A percentile compares a stretch with the other conserved stretches of the same genome.
These are phyloP conservation scores for Mesembryanthemum crystallinum DNA, from an alignment of 148 eudicot species.

Conservation along the genomic window DNA sequence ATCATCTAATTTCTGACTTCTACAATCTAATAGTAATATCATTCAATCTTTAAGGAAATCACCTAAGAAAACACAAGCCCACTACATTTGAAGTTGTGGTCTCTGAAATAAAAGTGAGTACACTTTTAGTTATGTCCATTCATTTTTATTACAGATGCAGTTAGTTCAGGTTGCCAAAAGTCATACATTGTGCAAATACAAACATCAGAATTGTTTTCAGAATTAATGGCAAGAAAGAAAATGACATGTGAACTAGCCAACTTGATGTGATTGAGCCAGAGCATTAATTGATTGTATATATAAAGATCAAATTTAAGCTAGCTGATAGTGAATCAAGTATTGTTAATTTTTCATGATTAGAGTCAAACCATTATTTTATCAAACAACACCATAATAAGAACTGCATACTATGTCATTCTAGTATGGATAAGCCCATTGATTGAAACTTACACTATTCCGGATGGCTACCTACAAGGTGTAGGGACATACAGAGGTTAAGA, in stretches of 20 bases:
- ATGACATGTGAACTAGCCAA: background rate
- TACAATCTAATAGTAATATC: background rate
- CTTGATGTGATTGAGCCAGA: background rate
- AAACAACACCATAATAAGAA: background rate
- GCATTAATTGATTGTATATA: background rate
- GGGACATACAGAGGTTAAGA: no score
- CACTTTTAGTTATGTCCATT: background rate
- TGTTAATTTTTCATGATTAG: background rate
- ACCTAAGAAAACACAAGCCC: background rate
- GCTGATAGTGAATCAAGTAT: background rate
- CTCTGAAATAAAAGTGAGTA: background rate
- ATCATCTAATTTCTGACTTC: conserved; percentile 3
- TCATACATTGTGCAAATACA: background rate
- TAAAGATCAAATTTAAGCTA: background rate
- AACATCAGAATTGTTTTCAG: background rate
- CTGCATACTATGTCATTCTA: no score
- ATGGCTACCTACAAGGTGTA: no score
- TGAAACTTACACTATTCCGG: background rate
- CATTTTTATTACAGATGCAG: background rate
- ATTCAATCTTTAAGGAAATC: background rate
- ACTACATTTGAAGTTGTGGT: background rate
- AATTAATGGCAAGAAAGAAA: background rate
- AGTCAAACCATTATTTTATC: background rate
- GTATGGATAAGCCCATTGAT: background rate
- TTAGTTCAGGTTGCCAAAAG: background rate